Evolutionary conservation across 257 asterid genomes (phyloP), one percentile per base, ranked within the genome.

Genomic region (Solanum sitiens): DNA sequence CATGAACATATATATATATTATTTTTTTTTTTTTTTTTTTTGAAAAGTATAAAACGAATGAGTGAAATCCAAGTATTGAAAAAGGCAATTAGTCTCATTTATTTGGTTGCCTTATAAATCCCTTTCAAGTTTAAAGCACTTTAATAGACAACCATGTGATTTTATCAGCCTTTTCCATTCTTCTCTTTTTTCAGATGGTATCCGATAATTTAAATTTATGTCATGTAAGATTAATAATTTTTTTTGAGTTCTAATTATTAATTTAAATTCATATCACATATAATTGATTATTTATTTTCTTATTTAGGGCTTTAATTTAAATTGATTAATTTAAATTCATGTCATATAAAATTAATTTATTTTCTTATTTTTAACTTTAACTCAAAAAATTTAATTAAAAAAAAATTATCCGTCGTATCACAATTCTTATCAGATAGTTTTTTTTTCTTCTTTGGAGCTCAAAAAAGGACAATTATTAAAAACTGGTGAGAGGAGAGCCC

Each of bases 121-220:
- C 72, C 85, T 84, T 86, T 87, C 80, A 86, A 86, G 71, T 87
- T 84, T 84, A 88, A 89, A 87, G 87, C 86, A 83, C 90, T 92
- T 90, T 84, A 79, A 87, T 87, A 88, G 93, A 84, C 87, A 88
- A 45, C 87, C 94, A 92, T 90, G 94, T 91, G 94, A 88, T 77
- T 59, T 77, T 50, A 72, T 92, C 93, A 91, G 93, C 93, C 86
- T 92, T 92, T 91, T 45, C 86, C 39, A n/a, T 65, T 67, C 33
- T 25, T 65, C 16, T 65, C 30, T n/a, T 65, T 23, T 56, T 2
- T 7, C 25, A 7, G 67, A 56, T 56, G 65, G n/a, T 18, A 20
- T 56, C 12, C 1, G 5, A 7, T 56, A 56, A 53, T 53, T 53
- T 18, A 53, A 53, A 53, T 53, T 53, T 3, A 8, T 53, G 4